A percentile compares a stretch with the other conserved stretches of the same genome.
phyloP scores from a whole-genome alignment of 2,329 filamentous ascomycete species.

The Colletotrichum horii region DNA sequence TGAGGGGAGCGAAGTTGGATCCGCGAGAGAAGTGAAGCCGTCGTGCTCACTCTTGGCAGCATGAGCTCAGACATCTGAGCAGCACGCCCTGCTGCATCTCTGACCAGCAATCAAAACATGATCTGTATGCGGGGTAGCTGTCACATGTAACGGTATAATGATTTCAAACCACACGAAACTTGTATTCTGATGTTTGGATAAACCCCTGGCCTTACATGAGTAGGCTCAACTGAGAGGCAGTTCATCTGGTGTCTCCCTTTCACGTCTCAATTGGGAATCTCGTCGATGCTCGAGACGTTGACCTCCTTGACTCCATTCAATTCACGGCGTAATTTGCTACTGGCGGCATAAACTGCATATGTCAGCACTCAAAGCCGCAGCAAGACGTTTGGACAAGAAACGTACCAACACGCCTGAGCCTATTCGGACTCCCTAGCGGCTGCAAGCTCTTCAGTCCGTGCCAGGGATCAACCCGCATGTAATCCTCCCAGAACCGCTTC shows the following conservation, averaged over 20 bases:
- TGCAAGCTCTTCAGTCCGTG: conserved; percentile 44
- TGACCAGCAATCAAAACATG: background rate
- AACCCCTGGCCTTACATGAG: background rate
- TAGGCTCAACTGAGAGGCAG: background rate
- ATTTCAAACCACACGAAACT: background rate
- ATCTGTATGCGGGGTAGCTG: background rate
- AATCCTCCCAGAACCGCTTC: conserved; percentile 48
- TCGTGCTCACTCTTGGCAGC: background rate
- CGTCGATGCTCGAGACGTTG: background rate
- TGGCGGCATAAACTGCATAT: background rate
- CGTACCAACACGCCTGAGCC: conserved; percentile 25
- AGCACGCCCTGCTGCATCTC: background rate
- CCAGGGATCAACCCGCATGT: conserved; percentile 47
- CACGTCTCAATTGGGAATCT: background rate
- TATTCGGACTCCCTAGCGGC: conserved; percentile 35
- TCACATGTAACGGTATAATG: background rate
- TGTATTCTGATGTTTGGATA: background rate
- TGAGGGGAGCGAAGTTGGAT: background rate
- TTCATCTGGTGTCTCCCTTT: background rate
- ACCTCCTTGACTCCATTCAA: background rate
- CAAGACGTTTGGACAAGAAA: background rate
- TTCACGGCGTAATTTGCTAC: background rate
- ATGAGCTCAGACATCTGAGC: background rate
- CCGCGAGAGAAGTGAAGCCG: background rate
- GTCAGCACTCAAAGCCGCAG: background rate